Base-by-base conservation (phyloP, 371 early-diverging fungal species). In the Apophysomyces variabilis region DNA sequence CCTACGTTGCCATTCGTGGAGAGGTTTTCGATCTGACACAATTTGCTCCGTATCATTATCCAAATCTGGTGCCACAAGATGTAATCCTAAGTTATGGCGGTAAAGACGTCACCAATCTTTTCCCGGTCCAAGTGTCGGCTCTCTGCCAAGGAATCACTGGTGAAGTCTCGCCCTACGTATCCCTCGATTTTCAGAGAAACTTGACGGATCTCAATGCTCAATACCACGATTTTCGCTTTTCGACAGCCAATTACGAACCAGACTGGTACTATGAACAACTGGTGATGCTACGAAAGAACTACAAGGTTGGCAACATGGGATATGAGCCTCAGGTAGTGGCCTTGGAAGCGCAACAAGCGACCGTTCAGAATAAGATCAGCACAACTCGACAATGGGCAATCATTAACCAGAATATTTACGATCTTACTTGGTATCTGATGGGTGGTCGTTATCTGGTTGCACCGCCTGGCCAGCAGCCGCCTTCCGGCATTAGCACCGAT, bases 111-210 rank as follows among this genome's bases (percentile, higher is more conserved):
- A 85, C 90, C 5, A 73, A 74, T 65, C 72, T 89, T 44, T 93
- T 93, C 77, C 94, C 94, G 7, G 76, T 92, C 7, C 94, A 93
- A 74, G 86, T 92, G 5, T 91, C 84, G 38, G 80, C 75, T 12
- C 64, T 83, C 7, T 83, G 84, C 61, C 57, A 80, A 46, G 78
- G 75, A 43, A 66, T 56, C 4, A 70, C 70, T 2, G 74, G 69
- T 6, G 36, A 62, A 5, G 76, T 79, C 2, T 71, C 71, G 3
- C 70, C 68, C 3, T 78, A 62, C 45, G 80, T 83, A 8, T 77
- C 79, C 4, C 68, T 78, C 9, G 78, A 80, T 38, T 78, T 75
- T 37, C 66, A 71, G 18, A 57, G 74, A 54, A 79, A 80, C 35
- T 54, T 71, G n/a, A 74, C 80, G 1, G 83, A 83, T 58, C 62